Conservation (phyloP, 768 basidiomycete genomes). For the Pleurotus tuber-regium region DNA sequence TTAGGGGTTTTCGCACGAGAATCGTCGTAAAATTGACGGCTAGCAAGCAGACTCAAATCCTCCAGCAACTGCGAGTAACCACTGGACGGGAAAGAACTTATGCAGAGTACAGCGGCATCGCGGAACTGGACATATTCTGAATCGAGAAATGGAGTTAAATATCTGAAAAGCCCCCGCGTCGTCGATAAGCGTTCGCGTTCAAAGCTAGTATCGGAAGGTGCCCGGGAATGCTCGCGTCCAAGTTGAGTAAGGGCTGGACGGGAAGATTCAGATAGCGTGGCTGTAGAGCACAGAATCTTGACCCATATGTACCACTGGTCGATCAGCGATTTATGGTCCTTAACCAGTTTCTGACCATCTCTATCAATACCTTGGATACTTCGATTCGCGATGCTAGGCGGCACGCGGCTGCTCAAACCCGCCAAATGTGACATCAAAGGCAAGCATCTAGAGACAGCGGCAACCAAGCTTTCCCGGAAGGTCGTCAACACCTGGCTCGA, state of each 20-base stretch:
- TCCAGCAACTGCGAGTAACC: slow-evolving; percentile 82
- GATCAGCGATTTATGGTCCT: slow-evolving; percentile 56
- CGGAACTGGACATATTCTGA: slow-evolving; percentile 83
- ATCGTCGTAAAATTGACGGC: slow-evolving; percentile 84
- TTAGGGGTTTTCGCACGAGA: slow-evolving; percentile 41
- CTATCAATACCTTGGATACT: slow-evolving; percentile 39
- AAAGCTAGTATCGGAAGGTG: slow-evolving; percentile 69
- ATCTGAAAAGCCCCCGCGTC: slow-evolving; percentile 79
- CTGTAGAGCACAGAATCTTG: slow-evolving; percentile 82
- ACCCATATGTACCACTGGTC: slow-evolving; percentile 87
- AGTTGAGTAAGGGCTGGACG: slow-evolving; percentile 52
- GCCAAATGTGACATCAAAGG: slow-evolving; percentile 70
- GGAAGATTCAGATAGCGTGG: slow-evolving; percentile 57
- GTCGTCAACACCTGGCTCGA: slow-evolving; percentile 40
- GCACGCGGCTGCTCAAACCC: slow-evolving; percentile 59
- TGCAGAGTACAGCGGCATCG: slow-evolving; percentile 83
- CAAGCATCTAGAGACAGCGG: slow-evolving; percentile 69
- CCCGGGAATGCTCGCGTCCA: slow-evolving; percentile 67
- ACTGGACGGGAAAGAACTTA: slow-evolving; percentile 79
- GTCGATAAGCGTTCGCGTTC: slow-evolving; percentile 83
- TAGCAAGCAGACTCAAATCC: slow-evolving; percentile 76
- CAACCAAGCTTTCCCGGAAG: slow-evolving; percentile 66
- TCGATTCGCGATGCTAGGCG: slow-evolving; percentile 43
- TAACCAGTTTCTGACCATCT: slow-evolving; percentile 49
- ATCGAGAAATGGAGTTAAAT: slow-evolving; percentile 83